Base-by-base conservation (phyloP, 2,329 filamentous ascomycete genomes). In the Cercospora beticola region DNA sequence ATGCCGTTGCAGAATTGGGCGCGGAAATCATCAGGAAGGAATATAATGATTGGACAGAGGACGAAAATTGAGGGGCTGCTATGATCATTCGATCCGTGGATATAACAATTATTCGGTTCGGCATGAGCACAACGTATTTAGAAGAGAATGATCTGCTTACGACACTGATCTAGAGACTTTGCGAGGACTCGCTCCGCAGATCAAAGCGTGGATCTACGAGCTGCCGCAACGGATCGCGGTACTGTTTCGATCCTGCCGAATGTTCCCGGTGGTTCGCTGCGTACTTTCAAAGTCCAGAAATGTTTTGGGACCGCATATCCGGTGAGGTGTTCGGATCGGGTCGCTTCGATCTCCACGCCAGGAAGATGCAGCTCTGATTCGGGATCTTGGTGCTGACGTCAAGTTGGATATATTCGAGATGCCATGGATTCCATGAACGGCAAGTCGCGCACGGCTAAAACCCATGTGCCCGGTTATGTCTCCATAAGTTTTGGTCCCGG, bases 1-100 rank as follows among this genome's bases (percentile, higher is more conserved):
- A 67, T 57, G 69, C 69, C 16, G 64, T 69, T 40, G 69, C 64
- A 21, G 69, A 71, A 59, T 62, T 64, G 16, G 69, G 69, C 9
- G 67, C 69, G 3, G 43, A 65, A 30, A 68, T 69, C 26, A 71
- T 71, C 43, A 46, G 69, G 12, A 36, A 58, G 52, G 69, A 71
- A 4, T 59, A 71, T 63, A 62, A 56, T n/a, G 67, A 71, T 62
- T 49, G 62, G 61, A 28, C 5, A 1, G 59, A 30, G 33, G 59
- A 49, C 57, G 66, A 68, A 14, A 7, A 30, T 31, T 62, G 33
- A 62, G 21, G 6, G 5, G 26, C 3, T 23, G 46, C 5, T 23
- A 23, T 23, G 2, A 5, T 52, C 9, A 6, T 3, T 26, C 18
- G 9, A 10, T 21, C 9, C 9, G 21, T 23, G 18, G 21, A 40